phyloP scores from a whole-genome alignment of 2,329 filamentous ascomycete species.

The Fusarium torulosum region DNA sequence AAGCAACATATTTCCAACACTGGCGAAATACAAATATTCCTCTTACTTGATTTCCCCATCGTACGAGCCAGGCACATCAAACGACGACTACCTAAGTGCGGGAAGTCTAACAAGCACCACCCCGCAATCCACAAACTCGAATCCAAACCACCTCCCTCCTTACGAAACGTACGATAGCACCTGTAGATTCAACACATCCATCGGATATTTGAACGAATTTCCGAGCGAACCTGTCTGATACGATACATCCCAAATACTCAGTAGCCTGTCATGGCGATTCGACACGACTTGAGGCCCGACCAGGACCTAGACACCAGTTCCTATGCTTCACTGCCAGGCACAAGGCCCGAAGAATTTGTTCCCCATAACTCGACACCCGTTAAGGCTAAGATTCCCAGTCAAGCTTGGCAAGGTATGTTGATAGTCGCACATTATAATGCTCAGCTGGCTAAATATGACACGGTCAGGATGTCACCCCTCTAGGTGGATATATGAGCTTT shows the following conservation, averaged over 20 bases:
- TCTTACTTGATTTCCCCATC: not conserved
- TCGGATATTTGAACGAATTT: not conserved
- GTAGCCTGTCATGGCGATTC: slow-evolving; percentile 44
- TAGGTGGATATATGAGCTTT: slow-evolving; percentile 58
- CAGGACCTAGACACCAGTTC: slow-evolving; percentile 46
- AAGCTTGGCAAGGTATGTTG: slow-evolving; percentile 48
- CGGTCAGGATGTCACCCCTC: slow-evolving; percentile 54
- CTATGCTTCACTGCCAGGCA: slow-evolving; percentile 53
- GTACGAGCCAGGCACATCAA: not conserved
- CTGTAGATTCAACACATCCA: not conserved
- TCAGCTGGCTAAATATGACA: slow-evolving; percentile 25
- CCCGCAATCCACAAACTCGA: slow-evolving; percentile 28
- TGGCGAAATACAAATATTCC: not conserved
- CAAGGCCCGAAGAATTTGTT: slow-evolving; percentile 47
- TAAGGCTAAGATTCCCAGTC: slow-evolving; percentile 49
- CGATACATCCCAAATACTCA: not conserved
- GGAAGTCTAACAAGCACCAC: slow-evolving; percentile 20
- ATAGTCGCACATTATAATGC: not conserved
- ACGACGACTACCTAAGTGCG: not conserved
- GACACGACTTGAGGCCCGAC: slow-evolving; percentile 48
- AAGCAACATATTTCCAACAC: not conserved
- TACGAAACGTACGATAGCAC: slow-evolving; percentile 15
- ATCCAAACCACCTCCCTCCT: slow-evolving; percentile 16
- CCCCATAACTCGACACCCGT: slow-evolving; percentile 51
- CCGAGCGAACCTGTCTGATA: not conserved